phyloP scores from a whole-genome alignment of 768 basidiomycete species.

The Kwoniella dendrophila region DNA sequence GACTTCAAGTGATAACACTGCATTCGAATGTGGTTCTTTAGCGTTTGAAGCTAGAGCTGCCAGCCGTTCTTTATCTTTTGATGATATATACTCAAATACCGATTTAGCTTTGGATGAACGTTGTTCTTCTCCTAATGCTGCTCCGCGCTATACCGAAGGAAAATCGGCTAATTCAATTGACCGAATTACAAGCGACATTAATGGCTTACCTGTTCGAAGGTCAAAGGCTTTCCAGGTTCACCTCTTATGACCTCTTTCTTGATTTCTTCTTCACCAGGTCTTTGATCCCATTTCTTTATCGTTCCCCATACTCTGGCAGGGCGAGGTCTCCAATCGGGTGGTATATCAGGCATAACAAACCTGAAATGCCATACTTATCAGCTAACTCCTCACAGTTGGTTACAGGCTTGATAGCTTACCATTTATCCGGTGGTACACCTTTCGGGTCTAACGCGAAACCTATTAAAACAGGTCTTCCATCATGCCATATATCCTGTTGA shows the following conservation, averaged over 20 bases:
- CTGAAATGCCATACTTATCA: constrained; percentile 59
- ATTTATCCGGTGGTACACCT: constrained; percentile 53
- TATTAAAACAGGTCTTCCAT: constrained; percentile 71
- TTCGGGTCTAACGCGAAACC: constrained; percentile 70
- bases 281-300: constrained; percentile 49
- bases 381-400: constrained; percentile 15
- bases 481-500: constrained; percentile 63
- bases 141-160: constrained; percentile 67
- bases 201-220: constrained; percentile 69
- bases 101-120: constrained; percentile 62
- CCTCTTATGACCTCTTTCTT: constrained; percentile 43
- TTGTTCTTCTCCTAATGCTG: constrained; percentile 78
- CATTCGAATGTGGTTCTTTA: constrained; percentile 12
- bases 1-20: constrained; percentile 54
- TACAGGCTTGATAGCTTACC: constrained; percentile 32
- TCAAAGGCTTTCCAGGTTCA: constrained; percentile 63
- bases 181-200: not conserved
- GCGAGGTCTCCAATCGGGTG: constrained; percentile 80
- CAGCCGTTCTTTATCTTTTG: constrained; percentile 88
- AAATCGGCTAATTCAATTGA: not conserved
- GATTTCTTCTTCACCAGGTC: constrained; percentile 31
- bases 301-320: constrained; percentile 74
- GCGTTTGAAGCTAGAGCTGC: constrained; percentile 42
- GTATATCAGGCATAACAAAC: constrained; percentile 82
- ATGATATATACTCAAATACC: constrained; percentile 90